phyloP scores from a whole-genome alignment of 2,329 filamentous ascomycete species.

The Ascochyta viciae-villosae region DNA sequence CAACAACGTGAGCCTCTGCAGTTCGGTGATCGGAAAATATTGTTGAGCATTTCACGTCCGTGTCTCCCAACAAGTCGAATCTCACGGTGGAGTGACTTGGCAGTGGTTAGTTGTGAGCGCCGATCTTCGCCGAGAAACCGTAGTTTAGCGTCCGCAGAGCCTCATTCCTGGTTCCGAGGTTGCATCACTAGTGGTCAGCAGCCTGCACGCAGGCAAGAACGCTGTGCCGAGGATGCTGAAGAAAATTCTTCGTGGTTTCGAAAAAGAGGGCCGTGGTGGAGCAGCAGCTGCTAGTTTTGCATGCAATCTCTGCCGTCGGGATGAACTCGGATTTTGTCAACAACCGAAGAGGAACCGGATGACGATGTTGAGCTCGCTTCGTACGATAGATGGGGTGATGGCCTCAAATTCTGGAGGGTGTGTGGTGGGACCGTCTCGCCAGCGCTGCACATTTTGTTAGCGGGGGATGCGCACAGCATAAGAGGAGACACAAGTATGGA shows the following conservation, averaged over 20 bases:
- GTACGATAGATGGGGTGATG: conserved; percentile 11
- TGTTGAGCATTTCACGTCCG: conserved; percentile 13
- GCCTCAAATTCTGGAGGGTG: conserved; percentile 1
- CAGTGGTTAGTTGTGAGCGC: conserved; percentile 19
- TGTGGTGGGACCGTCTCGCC: conserved; percentile 10
- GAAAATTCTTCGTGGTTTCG: conserved; percentile 26
- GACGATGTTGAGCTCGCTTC: conserved; percentile 10
- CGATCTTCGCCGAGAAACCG: conserved; percentile 32
- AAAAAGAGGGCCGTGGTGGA: conserved; percentile 35
- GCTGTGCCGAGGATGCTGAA: conserved; percentile 17
- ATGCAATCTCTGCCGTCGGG: conserved; percentile 20
- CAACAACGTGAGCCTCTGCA: conserved; percentile 8
- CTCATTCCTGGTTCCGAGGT: conserved; percentile 27
- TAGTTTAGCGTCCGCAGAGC: conserved; percentile 16
- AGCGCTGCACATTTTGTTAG: conserved; percentile 8
- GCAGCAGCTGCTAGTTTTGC: conserved; percentile 12
- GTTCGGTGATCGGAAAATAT: conserved; percentile 6
- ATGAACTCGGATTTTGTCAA: conserved; percentile 17
- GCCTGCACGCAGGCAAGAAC: conserved; percentile 10
- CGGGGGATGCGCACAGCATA: conserved; percentile 8
- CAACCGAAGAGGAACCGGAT: conserved; percentile 16
- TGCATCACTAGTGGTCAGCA: conserved; percentile 34
- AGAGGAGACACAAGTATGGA: conserved; percentile 8
- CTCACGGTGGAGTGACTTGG: conserved; percentile 5
- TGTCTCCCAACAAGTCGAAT: conserved; percentile 3